Evolutionary conservation across 805 yeast genomes (phyloP), one percentile per base, ranked within the genome.

Genomic region (Monosporozyma aerobia): DNA sequence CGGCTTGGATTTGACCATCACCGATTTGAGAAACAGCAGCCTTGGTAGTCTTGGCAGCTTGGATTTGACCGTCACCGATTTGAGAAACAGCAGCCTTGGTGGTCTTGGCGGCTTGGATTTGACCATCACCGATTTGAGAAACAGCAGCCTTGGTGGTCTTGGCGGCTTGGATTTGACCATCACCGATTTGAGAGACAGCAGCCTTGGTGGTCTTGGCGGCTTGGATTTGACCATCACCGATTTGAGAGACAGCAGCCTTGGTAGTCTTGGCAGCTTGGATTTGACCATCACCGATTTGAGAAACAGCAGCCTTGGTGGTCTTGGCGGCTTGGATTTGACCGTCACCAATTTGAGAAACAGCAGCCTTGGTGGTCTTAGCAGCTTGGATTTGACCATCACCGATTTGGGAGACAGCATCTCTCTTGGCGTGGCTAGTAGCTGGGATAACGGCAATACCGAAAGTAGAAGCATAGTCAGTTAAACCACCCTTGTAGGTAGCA

Each of bases 381-480:
- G n/a, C n/a, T n/a, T n/a, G n/a, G n/a, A n/a, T n/a, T n/a, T n/a
- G n/a, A n/a, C n/a, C n/a, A n/a, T n/a, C n/a, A n/a, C n/a, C n/a
- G n/a, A n/a, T n/a, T n/a, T n/a, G n/a, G n/a, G 80, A 70, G 49
- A 80, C 69, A 41, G 45, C 47, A 40, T 61, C 69, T 61, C 72
- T 69, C 62, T 63, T 70, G 25, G 71, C 69, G 51, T 69, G 56
- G 40, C 72, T 57, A 51, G 73, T 54, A 39, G 75, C 56, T 58
- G 84, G 79, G 54, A 73, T 69, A 56, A 83, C 80, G 55, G 84
- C 85, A 61, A 84, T 83, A 71, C 90, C 90, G 63, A 84, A 84
- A 46, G 76, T 67, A 49, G 72, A 68, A 41, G 77, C 56, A 73
- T 79, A 78, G 60, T 80, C 81, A 49, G 87, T 79, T 49, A 76